Percentiles rank a stretch among this genome's conserved stretches.
phyloP scores from a whole-genome alignment of 768 basidiomycete genomes.

The Gymnopilus junonius region DNA sequence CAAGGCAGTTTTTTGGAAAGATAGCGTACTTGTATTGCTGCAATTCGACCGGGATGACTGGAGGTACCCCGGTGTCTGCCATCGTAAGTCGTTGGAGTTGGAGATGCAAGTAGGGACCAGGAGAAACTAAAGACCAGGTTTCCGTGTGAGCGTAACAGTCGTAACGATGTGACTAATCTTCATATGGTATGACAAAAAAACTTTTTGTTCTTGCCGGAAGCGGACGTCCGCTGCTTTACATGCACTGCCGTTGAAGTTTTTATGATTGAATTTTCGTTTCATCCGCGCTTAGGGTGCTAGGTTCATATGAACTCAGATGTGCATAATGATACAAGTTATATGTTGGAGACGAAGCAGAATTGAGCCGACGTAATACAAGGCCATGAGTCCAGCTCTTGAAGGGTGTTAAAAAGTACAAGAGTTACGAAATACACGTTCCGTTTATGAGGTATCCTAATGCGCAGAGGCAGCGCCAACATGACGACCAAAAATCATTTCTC shows the following conservation, averaged over 20 bases:
- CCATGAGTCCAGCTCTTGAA: too few species aligned
- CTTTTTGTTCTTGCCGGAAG: conserved; percentile 14
- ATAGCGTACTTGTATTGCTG: conserved; percentile 68
- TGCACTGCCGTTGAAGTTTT: too few species aligned
- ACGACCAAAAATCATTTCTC: conserved; percentile 66
- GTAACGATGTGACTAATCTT: neutral
- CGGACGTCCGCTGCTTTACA: neutral
- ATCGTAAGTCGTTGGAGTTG: conserved; percentile 17
- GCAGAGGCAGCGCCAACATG: conserved; percentile 26
- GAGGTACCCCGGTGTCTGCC: conserved; percentile 56
- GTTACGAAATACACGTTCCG: neutral
- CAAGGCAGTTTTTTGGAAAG: neutral
- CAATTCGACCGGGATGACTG: conserved; percentile 58
- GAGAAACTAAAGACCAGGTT: neutral
- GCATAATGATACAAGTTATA: too few species aligned
- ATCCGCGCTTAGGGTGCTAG: too few species aligned
- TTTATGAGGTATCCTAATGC: conserved; percentile 12
- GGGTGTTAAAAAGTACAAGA: too few species aligned
- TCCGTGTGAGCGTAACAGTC: neutral
- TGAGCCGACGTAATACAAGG: too few species aligned
- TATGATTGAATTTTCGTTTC: too few species aligned
- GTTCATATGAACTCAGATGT: too few species aligned
- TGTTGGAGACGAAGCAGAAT: too few species aligned
- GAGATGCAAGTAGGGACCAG: neutral
- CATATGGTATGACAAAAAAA: conserved; percentile 21